Percentiles rank a stretch among this genome's conserved stretches.
These are phyloP conservation scores for Atkinsonella texensis DNA, from an alignment of 2,329 filamentous ascomycete species.

Conservation along the genomic window DNA sequence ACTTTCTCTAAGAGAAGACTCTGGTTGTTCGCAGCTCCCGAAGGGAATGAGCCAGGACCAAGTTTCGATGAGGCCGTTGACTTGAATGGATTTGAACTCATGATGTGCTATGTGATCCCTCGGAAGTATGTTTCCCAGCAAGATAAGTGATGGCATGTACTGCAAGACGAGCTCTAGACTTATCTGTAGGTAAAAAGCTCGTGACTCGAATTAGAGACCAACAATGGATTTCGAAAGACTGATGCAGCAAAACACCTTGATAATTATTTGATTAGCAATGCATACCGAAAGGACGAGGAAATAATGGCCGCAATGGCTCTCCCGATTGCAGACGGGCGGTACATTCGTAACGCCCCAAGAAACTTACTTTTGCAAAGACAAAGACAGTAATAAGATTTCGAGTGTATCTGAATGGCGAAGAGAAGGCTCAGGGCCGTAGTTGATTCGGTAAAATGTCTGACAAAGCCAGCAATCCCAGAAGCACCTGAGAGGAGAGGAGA, in stretches of 20 bases:
- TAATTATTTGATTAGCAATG: too few relatives aligned
- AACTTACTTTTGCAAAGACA: background rate
- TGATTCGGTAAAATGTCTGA: background rate
- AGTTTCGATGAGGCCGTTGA: slow-evolving; percentile 38
- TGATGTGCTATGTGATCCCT: slow-evolving; percentile 18
- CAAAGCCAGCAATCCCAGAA: background rate
- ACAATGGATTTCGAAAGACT: too few relatives aligned
- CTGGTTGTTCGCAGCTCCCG: slow-evolving; percentile 44
- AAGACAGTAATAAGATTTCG: slow-evolving; percentile 11
- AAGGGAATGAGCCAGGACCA: slow-evolving; percentile 32
- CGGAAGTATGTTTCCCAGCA: background rate
- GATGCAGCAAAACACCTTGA: too few relatives aligned
- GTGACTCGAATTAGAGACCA: too few relatives aligned
- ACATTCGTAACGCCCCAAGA: background rate
- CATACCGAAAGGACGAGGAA: too few relatives aligned
- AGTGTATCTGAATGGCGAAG: slow-evolving; percentile 17
- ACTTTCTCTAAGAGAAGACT: slow-evolving; percentile 62
- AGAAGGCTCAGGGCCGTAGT: slow-evolving; percentile 17
- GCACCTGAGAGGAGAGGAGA: background rate
- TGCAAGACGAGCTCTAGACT: too few relatives aligned
- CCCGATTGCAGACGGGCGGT: too few relatives aligned
- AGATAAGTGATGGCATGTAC: too few relatives aligned
- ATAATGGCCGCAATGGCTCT: too few relatives aligned
- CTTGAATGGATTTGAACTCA: slow-evolving; percentile 42
- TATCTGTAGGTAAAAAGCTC: too few relatives aligned